These are phyloP conservation scores for Zygosaccharomyces sapae DNA, from an alignment of 1,139 yeast genomes.

Conservation along the genomic window DNA sequence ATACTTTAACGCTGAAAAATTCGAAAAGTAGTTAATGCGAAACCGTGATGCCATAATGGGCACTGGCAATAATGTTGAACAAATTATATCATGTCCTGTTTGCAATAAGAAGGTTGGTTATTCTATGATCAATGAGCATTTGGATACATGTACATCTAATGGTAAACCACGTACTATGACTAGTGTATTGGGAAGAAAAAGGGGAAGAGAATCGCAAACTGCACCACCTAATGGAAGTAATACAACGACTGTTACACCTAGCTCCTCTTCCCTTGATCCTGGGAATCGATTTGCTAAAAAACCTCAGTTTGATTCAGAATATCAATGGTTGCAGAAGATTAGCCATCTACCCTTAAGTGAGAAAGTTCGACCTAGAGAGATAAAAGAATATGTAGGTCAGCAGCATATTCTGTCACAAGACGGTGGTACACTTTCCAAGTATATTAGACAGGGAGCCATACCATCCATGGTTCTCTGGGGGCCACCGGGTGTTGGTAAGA, in stretches of 20 bases:
- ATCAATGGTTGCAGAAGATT: constrained; percentile 42
- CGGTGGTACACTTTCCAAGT: constrained; percentile 65
- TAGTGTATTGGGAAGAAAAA: constrained; percentile 17
- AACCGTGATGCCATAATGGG: constrained; percentile 5
- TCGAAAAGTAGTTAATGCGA: neutral
- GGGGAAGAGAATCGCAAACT: constrained; percentile 13
- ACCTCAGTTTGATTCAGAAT: constrained; percentile 30
- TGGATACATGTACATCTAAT: constrained; percentile 27
- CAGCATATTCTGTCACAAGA: constrained; percentile 66
- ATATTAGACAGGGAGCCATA: constrained; percentile 53
- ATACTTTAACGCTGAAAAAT: neutral
- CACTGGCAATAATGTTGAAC: constrained; percentile 16
- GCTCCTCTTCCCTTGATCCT: neutral
- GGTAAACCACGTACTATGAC: constrained; percentile 18
- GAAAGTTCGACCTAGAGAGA: constrained; percentile 65
- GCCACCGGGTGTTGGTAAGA: constrained; percentile 92
- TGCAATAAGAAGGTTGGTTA: constrained; percentile 29
- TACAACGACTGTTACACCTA: too few relatives aligned
- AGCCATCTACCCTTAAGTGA: constrained; percentile 77
- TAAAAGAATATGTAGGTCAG: constrained; percentile 85
- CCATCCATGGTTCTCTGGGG: constrained; percentile 97
- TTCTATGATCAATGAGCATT: constrained; percentile 29
- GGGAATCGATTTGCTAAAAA: too few relatives aligned
- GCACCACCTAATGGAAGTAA: neutral
- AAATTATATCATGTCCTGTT: constrained; percentile 32